A percentile compares a stretch with the other conserved stretches of the same genome.
phyloP scores from a whole-genome alignment of 1,284 basidiomycete genomes.

The Termitomyces sp. region DNA sequence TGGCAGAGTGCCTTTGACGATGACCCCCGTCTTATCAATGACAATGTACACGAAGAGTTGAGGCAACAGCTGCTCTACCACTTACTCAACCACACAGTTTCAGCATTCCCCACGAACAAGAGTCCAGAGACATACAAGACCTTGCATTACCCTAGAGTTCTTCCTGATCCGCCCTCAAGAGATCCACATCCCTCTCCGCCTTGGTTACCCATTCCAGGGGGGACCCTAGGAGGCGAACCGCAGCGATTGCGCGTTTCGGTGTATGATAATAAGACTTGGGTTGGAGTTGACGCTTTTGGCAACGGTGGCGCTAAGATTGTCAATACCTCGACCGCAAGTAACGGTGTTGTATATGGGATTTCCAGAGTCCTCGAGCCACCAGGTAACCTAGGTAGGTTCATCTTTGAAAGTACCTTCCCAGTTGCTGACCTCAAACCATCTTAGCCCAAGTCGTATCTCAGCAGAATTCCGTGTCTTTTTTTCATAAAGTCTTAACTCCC shows the following conservation, averaged over 20 bases:
- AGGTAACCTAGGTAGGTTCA: conserved; percentile 59
- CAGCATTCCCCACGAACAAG: conserved; percentile 39
- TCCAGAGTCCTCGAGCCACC: conserved; percentile 77
- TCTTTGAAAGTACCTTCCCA: conserved; percentile 5
- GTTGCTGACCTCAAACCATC: conserved; percentile 14
- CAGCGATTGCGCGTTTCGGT: conserved; percentile 72
- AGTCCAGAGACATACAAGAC: conserved; percentile 50
- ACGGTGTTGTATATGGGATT: conserved; percentile 79
- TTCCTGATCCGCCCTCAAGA: conserved; percentile 48
- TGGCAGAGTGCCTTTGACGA: conserved; percentile 46
- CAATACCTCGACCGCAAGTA: conserved; percentile 57
- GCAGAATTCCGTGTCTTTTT: conserved; percentile 64
- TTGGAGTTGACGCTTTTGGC: conserved; percentile 73
- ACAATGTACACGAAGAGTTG: conserved; percentile 83
- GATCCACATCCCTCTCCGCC: conserved; percentile 75
- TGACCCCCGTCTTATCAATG: conserved; percentile 37
- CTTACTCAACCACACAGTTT: conserved; percentile 81
- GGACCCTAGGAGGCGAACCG: conserved; percentile 76
- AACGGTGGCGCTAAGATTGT: conserved; percentile 59
- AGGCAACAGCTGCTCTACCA: conserved; percentile 95
- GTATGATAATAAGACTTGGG: conserved; percentile 46
- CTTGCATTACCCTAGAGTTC: conserved; percentile 64
- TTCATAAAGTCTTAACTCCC: conserved; percentile 59
- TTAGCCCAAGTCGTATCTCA: conserved; percentile 54
- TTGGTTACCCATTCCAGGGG: conserved; percentile 80